Evolutionary conservation across 2,329 filamentous ascomycete genomes (phyloP).

Genomic region (Myriosclerotinia scirpicola): DNA sequence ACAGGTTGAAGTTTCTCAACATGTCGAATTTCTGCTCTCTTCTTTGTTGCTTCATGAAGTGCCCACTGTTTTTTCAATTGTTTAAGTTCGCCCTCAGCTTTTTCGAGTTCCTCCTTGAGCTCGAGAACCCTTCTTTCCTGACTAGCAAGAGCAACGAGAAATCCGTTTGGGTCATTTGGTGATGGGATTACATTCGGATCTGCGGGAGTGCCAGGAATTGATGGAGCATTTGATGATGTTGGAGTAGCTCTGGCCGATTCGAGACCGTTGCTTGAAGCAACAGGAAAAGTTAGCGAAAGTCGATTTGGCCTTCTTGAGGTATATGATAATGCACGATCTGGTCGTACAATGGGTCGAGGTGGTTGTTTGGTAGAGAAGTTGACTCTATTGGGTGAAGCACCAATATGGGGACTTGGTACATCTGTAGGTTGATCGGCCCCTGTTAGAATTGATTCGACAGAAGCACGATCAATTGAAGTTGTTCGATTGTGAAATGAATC

Average conservation of each 20-base stretch:
- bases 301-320: slow-evolving; percentile 37
- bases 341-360: slow-evolving; percentile 27
- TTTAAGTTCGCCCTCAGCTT: slow-evolving; percentile 75
- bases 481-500: slow-evolving; percentile 33
- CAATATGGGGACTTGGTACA: slow-evolving; percentile 35
- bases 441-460: slow-evolving; percentile 39
- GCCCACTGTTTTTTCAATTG: slow-evolving; percentile 84
- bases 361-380: slow-evolving; percentile 29
- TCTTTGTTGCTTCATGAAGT: slow-evolving; percentile 71
- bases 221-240: slow-evolving; percentile 35
- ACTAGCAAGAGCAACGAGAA: slow-evolving; percentile 86
- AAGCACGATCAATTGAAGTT: slow-evolving; percentile 37
- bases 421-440: slow-evolving; percentile 33
- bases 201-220: slow-evolving; percentile 35
- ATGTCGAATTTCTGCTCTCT: slow-evolving; percentile 64
- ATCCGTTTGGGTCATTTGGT: slow-evolving; percentile 43
- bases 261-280: slow-evolving; percentile 34
- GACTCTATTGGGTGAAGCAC: slow-evolving; percentile 34
- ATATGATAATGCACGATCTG: slow-evolving; percentile 36
- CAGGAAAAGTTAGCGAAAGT: slow-evolving; percentile 40
- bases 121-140: slow-evolving; percentile 91
- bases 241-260: slow-evolving; percentile 37
- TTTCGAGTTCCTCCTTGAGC: slow-evolving; percentile 81
- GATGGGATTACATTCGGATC: slow-evolving; percentile 32
- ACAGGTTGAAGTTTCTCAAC: slow-evolving; percentile 59